phyloP scores from a whole-genome alignment of 2,329 filamentous ascomycete species.

The Bimuria novae-zelandiae region DNA sequence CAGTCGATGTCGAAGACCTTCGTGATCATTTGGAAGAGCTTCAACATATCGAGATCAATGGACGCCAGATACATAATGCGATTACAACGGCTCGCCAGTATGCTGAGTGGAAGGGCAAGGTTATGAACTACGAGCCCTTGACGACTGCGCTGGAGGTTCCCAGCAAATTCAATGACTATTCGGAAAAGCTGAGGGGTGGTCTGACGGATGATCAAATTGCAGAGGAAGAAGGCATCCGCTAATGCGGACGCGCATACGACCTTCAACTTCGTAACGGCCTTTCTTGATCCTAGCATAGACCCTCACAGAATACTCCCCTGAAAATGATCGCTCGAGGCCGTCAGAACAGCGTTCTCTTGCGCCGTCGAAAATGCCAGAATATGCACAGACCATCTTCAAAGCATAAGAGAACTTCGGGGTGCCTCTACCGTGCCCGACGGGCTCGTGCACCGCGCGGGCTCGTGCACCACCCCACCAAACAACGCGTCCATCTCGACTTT shows the following conservation, averaged over 20 bases:
- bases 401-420: too few relatives aligned
- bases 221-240: conserved; percentile 8
- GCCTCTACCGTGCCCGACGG: too few relatives aligned
- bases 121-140: conserved; percentile 13
- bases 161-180: conserved; percentile 17
- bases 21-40: conserved; percentile 27
- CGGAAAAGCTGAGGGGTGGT: conserved; percentile 9
- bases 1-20: conserved; percentile 15
- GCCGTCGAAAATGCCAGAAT: too few relatives aligned
- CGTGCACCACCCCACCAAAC: too few relatives aligned
- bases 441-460: too few relatives aligned
- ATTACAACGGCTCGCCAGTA: conserved; percentile 24
- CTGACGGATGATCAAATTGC: conserved; percentile 16
- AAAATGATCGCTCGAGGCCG: too few relatives aligned
- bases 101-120: conserved; percentile 18
- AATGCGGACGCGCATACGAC: not conserved
- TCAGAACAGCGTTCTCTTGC: too few relatives aligned
- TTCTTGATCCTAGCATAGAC: too few relatives aligned
- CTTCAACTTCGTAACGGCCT: too few relatives aligned
- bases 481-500: too few relatives aligned
- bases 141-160: conserved; percentile 14
- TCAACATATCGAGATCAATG: conserved; percentile 48
- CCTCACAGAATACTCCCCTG: too few relatives aligned
- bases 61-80: conserved; percentile 54
- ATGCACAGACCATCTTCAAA: too few relatives aligned